phyloP scores from a whole-genome alignment of 371 early-diverging fungal genomes.

The Rhizopus stolonifer region DNA sequence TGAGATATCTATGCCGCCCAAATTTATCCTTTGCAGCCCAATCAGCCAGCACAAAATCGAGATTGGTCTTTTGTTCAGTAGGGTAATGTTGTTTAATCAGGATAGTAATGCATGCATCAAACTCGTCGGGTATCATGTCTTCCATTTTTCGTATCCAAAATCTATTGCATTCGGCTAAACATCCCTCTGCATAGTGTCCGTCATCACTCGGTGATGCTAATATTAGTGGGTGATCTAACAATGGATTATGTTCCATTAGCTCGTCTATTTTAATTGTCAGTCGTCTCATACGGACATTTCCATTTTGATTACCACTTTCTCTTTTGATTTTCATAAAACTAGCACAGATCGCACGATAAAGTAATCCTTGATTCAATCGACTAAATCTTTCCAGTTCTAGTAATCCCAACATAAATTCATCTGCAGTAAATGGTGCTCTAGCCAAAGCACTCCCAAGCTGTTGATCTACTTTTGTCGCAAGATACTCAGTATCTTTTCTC shows the following conservation, averaged over 20 bases:
- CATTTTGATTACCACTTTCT: neutral
- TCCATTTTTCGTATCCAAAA: constrained; percentile 26
- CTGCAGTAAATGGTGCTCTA: constrained; percentile 27
- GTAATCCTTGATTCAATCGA: neutral
- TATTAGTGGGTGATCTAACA: constrained; percentile 3
- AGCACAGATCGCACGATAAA: neutral
- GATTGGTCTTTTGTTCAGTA: constrained; percentile 26
- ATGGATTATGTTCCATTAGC: constrained; percentile 5
- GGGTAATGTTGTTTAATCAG: constrained; percentile 30
- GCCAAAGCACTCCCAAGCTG: constrained; percentile 25
- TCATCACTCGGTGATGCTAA: constrained; percentile 17
- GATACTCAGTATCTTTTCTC: neutral
- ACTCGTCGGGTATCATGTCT: constrained; percentile 14
- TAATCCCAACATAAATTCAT: constrained; percentile 30
- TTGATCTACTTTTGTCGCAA: constrained; percentile 22
- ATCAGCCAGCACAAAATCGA: constrained; percentile 34
- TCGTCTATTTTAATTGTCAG: neutral
- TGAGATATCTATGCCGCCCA: constrained; percentile 16
- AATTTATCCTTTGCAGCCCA: constrained; percentile 37
- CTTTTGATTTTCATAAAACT: neutral
- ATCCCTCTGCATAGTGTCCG: constrained; percentile 3
- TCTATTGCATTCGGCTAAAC: constrained; percentile 11
- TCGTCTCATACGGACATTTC: no score
- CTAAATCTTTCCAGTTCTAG: constrained; percentile 12
- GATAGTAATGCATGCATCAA: constrained; percentile 24